phyloP scores from a whole-genome alignment of 441 rosid species.

The Viola pubescens region DNA sequence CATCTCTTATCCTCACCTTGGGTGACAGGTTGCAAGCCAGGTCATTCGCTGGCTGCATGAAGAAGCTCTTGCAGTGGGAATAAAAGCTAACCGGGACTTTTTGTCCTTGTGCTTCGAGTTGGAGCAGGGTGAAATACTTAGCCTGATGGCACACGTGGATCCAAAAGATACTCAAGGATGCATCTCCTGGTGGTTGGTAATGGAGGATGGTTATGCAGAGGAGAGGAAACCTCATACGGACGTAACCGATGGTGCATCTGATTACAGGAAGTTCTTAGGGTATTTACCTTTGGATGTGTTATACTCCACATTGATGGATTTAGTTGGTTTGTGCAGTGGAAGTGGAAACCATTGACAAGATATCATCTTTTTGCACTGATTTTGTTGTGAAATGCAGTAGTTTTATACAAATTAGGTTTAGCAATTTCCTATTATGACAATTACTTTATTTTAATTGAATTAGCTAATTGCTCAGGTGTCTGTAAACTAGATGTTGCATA shows the following conservation, averaged over 20 bases:
- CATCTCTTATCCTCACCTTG: conserved; percentile 7
- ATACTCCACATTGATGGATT: conserved; percentile 65
- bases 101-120: conserved; percentile 69
- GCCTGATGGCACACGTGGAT: conserved; percentile 79
- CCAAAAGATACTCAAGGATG: conserved; percentile 61
- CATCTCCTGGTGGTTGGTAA: conserved; percentile 84
- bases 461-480: too few species aligned
- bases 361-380: too few species aligned
- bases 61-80: conserved; percentile 78
- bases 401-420: too few species aligned
- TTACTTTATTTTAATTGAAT: too few species aligned
- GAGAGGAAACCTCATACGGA: conserved; percentile 43
- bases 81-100: conserved; percentile 67
- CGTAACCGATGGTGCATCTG: conserved; percentile 34
- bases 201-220: conserved; percentile 66
- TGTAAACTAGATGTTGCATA: too few species aligned
- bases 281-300: conserved; percentile 58
- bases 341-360: conserved; percentile 34
- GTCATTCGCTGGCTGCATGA: conserved; percentile 85
- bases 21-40: conserved; percentile 75
- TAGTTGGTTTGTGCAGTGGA: conserved; percentile 61
- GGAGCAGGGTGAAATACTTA: conserved; percentile 70
- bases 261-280: conserved; percentile 63
- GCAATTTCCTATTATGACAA: too few species aligned
- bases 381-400: too few species aligned